A percentile compares a stretch with the other conserved stretches of the same genome.
Evolutionary conservation across 805 yeast genomes (phyloP).

Genomic region (Komagataella pseudopastoris): DNA sequence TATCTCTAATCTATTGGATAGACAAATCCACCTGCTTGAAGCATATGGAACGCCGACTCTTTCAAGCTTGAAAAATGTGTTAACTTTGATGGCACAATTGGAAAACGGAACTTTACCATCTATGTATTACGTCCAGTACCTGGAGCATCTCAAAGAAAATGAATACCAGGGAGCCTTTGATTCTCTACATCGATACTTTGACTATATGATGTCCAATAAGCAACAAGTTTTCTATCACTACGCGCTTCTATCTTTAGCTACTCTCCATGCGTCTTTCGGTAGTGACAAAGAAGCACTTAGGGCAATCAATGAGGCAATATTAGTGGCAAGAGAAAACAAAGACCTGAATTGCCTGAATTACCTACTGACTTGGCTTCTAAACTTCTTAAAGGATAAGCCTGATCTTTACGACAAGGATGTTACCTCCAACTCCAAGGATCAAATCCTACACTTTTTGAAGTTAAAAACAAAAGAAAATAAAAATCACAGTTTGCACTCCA

Average conservation of each 20-base stretch:
- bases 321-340: conserved; percentile 76
- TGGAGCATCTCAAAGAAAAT: conserved; percentile 41
- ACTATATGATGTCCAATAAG: conserved; percentile 58
- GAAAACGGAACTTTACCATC: conserved; percentile 29
- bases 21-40: conserved; percentile 40
- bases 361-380: conserved; percentile 60
- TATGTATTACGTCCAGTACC: conserved; percentile 42
- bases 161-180: conserved; percentile 52
- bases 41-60: conserved; percentile 38
- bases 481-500: conserved; percentile 35
- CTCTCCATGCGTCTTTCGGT: conserved; percentile 56
- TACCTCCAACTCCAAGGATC: conserved; percentile 36
- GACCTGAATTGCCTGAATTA: conserved; percentile 63
- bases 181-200: conserved; percentile 49
- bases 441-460: conserved; percentile 49
- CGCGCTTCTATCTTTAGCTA: conserved; percentile 60
- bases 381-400: conserved; percentile 60
- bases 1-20: conserved; percentile 31
- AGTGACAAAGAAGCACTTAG: conserved; percentile 56
- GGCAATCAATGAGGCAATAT: conserved; percentile 77
- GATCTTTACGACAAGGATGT: conserved; percentile 23
- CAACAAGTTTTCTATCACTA: conserved; percentile 60
- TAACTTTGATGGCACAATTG: conserved; percentile 32
- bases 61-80: conserved; percentile 23
- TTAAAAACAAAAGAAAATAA: conserved; percentile 35